Evolutionary conservation across 306 rosid species (phyloP).

Genomic region (Ammopiptanthus mongolicus): DNA sequence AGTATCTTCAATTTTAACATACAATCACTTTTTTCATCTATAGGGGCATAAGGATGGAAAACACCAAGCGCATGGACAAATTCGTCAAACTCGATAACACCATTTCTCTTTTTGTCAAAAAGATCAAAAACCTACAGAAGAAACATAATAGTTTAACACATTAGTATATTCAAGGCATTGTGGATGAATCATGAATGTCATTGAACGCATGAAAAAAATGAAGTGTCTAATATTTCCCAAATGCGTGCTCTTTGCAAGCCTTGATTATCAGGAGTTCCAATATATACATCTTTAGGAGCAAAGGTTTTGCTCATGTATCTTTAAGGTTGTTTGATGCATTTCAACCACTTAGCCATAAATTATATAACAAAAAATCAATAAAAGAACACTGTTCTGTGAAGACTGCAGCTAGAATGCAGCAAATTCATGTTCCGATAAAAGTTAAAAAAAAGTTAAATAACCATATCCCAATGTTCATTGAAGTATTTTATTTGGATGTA

Average conservation of each 20-base stretch:
- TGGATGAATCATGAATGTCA: background rate
- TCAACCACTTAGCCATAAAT: background rate
- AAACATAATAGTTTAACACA: background rate
- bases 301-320: background rate
- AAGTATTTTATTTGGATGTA: background rate
- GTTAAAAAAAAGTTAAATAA: background rate
- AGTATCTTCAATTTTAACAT: conserved; percentile 25
- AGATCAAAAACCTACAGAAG: conserved; percentile 65
- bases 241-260: background rate
- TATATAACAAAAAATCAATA: background rate
- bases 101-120: conserved; percentile 73
- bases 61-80: conserved; percentile 63
- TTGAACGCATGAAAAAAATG: background rate
- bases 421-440: background rate
- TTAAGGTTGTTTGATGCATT: background rate
- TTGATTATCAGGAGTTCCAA: background rate
- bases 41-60: conserved; percentile 73
- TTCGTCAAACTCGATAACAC: conserved; percentile 78
- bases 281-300: background rate
- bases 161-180: background rate
- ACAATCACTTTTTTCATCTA: conserved; percentile 74
- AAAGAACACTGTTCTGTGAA: background rate
- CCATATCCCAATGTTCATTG: background rate
- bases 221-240: background rate
- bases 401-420: background rate